phyloP scores from a whole-genome alignment of 805 yeast species.

The Diddensiella caesifluorescens region DNA sequence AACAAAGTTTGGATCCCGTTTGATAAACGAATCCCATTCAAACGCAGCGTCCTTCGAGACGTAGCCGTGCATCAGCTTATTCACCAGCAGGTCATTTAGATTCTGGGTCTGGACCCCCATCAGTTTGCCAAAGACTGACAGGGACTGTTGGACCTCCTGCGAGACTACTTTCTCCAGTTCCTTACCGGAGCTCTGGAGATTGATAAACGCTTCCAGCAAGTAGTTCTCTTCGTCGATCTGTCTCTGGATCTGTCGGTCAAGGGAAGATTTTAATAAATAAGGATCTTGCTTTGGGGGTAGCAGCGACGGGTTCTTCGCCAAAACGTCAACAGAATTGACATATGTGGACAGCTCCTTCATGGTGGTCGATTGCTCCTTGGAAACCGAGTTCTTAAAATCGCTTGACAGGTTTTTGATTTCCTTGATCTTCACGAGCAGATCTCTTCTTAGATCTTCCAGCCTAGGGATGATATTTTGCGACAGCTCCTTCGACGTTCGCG shows the following conservation, averaged over 20 bases:
- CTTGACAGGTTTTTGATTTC: conserved; percentile 78
- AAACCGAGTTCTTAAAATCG: conserved; percentile 76
- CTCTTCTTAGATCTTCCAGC: conserved; percentile 64
- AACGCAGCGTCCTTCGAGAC: conserved; percentile 69
- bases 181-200: conserved; percentile 80
- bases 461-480: conserved; percentile 58
- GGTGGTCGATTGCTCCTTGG: conserved; percentile 63
- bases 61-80: conserved; percentile 67
- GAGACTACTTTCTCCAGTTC: conserved; percentile 86
- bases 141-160: conserved; percentile 76
- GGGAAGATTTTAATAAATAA: conserved; percentile 58
- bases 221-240: conserved; percentile 82
- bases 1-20: conserved; percentile 66
- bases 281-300: conserved; percentile 68
- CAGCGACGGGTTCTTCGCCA: conserved; percentile 43
- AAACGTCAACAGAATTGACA: conserved; percentile 56
- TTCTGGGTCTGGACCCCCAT: conserved; percentile 41
- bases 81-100: conserved; percentile 48
- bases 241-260: conserved; percentile 72
- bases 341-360: conserved; percentile 51
- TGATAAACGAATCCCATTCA: conserved; percentile 85
- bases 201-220: conserved; percentile 80
- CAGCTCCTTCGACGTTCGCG: conserved; percentile 54
- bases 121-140: conserved; percentile 64
- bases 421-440: conserved; percentile 74